Percentiles rank a stretch among this genome's conserved stretches.
phyloP scores from a whole-genome alignment of 257 asterid species.

The Przewalskia tangutica region DNA sequence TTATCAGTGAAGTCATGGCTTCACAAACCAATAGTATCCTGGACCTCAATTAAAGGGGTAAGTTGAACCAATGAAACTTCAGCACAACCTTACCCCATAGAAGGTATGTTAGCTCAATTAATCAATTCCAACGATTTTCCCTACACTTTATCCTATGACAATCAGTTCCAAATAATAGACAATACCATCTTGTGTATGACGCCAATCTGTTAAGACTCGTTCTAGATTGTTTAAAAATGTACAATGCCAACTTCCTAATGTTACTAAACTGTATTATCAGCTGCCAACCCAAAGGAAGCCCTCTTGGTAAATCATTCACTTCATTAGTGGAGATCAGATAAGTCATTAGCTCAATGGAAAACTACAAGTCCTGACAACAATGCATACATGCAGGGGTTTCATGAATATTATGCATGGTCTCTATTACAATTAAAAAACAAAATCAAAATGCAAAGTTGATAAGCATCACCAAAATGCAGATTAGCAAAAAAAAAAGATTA shows the following conservation, averaged over 20 bases:
- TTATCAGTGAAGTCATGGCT: background rate
- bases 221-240: background rate
- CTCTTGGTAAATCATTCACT: background rate
- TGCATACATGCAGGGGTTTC: background rate
- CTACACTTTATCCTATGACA: background rate
- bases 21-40: background rate
- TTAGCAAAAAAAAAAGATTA: background rate
- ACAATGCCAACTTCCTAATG: background rate
- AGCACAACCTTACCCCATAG: background rate
- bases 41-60: background rate
- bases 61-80: background rate
- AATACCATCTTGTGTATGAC: background rate
- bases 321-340: background rate
- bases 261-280: background rate
- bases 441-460: background rate
- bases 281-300: background rate
- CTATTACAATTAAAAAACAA: background rate
- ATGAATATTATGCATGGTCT: background rate
- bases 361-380: background rate
- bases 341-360: background rate
- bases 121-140: background rate
- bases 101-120: background rate
- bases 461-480: background rate
- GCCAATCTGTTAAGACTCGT: background rate
- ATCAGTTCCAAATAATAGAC: background rate